Evolutionary conservation across 1,284 basidiomycete species (phyloP).

Genomic region (Cutaneotrichosporon arboriforme): DNA sequence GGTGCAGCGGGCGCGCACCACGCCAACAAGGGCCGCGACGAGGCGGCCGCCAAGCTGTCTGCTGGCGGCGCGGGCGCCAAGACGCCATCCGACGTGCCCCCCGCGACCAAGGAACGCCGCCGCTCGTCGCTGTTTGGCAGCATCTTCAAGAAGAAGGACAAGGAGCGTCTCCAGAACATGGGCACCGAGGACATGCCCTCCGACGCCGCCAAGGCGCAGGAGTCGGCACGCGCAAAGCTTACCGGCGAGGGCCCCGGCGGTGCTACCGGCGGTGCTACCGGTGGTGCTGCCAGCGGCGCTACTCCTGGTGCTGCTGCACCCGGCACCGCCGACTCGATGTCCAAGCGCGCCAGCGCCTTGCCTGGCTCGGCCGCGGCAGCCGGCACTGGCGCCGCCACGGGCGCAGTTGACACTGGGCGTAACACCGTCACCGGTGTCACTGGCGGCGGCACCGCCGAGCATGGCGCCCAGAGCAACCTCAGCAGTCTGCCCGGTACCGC

Average conservation of each 20-base stretch:
- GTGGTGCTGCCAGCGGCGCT: too few relatives aligned
- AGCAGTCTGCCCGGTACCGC: too few relatives aligned
- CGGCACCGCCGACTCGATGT: neutral
- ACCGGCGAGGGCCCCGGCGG: neutral
- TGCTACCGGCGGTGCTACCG: neutral
- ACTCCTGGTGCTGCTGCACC: neutral
- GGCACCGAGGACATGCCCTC: neutral
- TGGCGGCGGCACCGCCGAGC: too few relatives aligned
- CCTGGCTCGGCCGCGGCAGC: neutral
- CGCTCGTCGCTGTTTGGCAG: constrained; percentile 5
- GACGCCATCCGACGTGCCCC: neutral
- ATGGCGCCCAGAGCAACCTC: neutral
- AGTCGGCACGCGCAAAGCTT: neutral
- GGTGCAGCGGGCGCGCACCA: neutral
- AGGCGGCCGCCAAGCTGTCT: neutral
- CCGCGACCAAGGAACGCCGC: constrained; percentile 4
- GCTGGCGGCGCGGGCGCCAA: neutral
- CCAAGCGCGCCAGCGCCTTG: neutral
- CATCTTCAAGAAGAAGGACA: constrained; percentile 11
- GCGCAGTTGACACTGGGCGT: neutral
- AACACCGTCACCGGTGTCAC: neutral
- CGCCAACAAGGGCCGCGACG: neutral
- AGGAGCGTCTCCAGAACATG: neutral
- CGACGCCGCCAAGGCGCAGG: neutral
- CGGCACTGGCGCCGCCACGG: neutral